These are phyloP conservation scores for Delphinella strobiligena DNA, from an alignment of 2,329 filamentous ascomycete genomes.

Conservation along the genomic window DNA sequence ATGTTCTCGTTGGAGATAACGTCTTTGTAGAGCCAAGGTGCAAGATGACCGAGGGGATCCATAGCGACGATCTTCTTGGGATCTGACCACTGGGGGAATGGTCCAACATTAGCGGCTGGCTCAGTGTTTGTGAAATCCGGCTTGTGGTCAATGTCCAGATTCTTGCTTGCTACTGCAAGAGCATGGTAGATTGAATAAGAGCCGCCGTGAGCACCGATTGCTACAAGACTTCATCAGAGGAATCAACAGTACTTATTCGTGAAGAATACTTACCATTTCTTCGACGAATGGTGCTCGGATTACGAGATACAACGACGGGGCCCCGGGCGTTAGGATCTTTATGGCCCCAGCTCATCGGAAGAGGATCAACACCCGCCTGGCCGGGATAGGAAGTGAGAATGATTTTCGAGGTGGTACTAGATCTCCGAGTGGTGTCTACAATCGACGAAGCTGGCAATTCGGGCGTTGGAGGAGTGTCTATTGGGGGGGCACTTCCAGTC, in stretches of 20 bases:
- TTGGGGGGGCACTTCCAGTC: neutral
- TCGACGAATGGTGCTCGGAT: constrained; percentile 60
- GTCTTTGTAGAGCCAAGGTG: constrained; percentile 72
- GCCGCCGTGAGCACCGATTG: constrained; percentile 65
- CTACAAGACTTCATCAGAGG: neutral
- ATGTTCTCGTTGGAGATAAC: constrained; percentile 66
- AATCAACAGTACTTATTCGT: neutral
- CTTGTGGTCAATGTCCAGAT: constrained; percentile 71
- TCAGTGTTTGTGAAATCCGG: constrained; percentile 76
- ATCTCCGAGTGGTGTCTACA: constrained; percentile 17
- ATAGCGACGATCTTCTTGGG: constrained; percentile 93
- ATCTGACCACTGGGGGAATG: constrained; percentile 81
- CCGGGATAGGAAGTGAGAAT: constrained; percentile 79
- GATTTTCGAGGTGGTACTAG: constrained; percentile 43
- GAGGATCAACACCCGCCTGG: constrained; percentile 86
- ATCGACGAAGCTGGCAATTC: neutral
- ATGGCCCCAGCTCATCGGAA: constrained; percentile 79
- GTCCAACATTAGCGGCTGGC: constrained; percentile 78
- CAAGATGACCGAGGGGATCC: constrained; percentile 85
- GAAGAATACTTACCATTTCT: constrained; percentile 53
- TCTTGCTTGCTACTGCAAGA: constrained; percentile 80
- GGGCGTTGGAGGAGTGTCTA: constrained; percentile 3
- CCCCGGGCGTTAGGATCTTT: constrained; percentile 63
- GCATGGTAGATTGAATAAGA: constrained; percentile 96
- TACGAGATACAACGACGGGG: constrained; percentile 76